A percentile compares a stretch with the other conserved stretches of the same genome.
Evolutionary conservation across 768 basidiomycete species (phyloP).

Genomic region (Leccinum barrowsii): DNA sequence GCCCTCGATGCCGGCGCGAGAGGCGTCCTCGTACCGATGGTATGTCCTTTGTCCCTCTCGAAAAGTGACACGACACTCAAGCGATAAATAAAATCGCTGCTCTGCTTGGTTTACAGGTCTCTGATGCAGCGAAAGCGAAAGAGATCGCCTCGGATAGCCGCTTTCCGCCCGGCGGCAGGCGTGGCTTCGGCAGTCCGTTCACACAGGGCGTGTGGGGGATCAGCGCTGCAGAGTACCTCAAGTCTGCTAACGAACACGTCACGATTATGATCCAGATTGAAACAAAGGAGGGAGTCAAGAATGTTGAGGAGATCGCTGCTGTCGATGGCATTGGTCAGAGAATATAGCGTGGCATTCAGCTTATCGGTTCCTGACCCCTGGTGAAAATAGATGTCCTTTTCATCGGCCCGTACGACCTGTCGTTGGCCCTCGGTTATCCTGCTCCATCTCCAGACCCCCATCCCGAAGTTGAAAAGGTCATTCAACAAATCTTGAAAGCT

Average conservation of each 20-base stretch:
- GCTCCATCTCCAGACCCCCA: conserved; percentile 63
- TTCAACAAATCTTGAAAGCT: conserved; percentile 48
- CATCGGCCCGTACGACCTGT: conserved; percentile 69
- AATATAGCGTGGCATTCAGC: neutral
- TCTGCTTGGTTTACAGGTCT: conserved; percentile 38
- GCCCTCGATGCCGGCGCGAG: conserved; percentile 66
- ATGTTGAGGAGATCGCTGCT: conserved; percentile 54
- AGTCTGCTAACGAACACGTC: conserved; percentile 51
- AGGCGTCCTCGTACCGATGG: conserved; percentile 67
- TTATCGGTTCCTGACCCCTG: neutral
- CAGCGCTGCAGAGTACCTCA: conserved; percentile 48
- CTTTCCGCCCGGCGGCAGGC: conserved; percentile 59
- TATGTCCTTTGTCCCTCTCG: conserved; percentile 23
- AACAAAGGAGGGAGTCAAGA: conserved; percentile 54
- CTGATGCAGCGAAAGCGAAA: conserved; percentile 52
- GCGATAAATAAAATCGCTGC: too few relatives aligned
- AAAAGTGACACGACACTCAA: neutral
- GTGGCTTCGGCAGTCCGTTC: conserved; percentile 66
- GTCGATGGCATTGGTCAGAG: conserved; percentile 60
- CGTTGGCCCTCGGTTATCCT: conserved; percentile 56
- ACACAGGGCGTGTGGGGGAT: conserved; percentile 57
- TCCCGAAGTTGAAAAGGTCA: conserved; percentile 57
- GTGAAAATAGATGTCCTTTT: conserved; percentile 45
- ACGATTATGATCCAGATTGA: conserved; percentile 68
- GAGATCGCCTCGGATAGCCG: conserved; percentile 54